Percentiles rank a stretch among this genome's conserved stretches.
These are phyloP conservation scores for Kregervanrija pseudodelftensis DNA, from an alignment of 805 yeast species.

Conservation along the genomic window DNA sequence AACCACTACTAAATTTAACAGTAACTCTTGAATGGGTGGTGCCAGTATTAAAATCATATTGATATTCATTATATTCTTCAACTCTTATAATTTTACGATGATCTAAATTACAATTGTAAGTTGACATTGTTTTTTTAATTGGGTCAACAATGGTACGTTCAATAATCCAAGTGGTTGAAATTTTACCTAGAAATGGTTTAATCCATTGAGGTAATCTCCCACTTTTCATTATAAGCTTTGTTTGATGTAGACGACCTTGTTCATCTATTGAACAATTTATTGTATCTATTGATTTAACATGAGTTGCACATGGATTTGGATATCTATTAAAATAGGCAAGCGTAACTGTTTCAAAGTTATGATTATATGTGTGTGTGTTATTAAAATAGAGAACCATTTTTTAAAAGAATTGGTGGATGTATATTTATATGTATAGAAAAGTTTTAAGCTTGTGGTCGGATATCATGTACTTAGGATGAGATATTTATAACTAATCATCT, in stretches of 20 bases:
- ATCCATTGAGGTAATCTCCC: slow-evolving; percentile 81
- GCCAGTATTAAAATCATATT: slow-evolving; percentile 19
- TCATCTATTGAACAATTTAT: slow-evolving; percentile 50
- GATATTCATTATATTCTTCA: slow-evolving; percentile 66
- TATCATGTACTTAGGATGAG: no score
- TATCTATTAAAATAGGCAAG: slow-evolving; percentile 70
- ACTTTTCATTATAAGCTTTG: slow-evolving; percentile 65
- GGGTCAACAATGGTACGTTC: slow-evolving; percentile 76
- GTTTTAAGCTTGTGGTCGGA: no score
- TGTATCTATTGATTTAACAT: slow-evolving; percentile 80
- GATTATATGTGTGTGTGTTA: slow-evolving; percentile 47
- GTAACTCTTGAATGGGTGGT: slow-evolving; percentile 39
- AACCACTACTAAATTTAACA: slow-evolving; percentile 68
- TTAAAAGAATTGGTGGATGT: not conserved
- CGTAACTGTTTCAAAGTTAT: slow-evolving; percentile 66
- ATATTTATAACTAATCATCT: not conserved
- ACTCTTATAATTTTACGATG: slow-evolving; percentile 72
- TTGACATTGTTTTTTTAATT: slow-evolving; percentile 38
- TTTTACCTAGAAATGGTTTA: slow-evolving; percentile 63
- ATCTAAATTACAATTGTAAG: slow-evolving; percentile 79
- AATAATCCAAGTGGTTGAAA: slow-evolving; percentile 71
- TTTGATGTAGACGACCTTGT: slow-evolving; percentile 61
- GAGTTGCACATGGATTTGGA: slow-evolving; percentile 76
- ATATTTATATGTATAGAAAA: no score
- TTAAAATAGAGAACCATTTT: slow-evolving; percentile 60